A percentile compares a stretch with the other conserved stretches of the same genome.
phyloP scores from a whole-genome alignment of 179 eudicot species.

The Amaranthus tricolor region DNA sequence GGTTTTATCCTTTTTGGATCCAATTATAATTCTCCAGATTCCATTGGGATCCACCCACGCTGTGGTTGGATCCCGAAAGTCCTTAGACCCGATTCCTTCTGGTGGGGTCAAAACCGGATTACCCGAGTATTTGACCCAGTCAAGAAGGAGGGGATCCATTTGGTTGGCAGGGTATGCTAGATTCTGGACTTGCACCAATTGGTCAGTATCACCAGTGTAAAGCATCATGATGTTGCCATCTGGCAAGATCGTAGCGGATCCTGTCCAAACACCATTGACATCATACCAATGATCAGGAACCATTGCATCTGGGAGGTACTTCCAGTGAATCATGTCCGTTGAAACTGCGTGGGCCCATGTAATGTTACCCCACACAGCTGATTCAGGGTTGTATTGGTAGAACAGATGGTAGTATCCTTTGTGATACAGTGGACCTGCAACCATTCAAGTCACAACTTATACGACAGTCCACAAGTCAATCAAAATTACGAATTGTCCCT shows the following conservation, averaged over 20 bases:
- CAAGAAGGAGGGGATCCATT: conserved; percentile 80
- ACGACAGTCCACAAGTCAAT: no score
- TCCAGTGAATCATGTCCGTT: conserved; percentile 77
- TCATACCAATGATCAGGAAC: conserved; percentile 76
- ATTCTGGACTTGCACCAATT: conserved; percentile 76
- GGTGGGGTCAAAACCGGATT: conserved; percentile 92
- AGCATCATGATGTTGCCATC: conserved; percentile 69
- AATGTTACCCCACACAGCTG: conserved; percentile 89
- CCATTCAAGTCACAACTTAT: conserved; percentile 1
- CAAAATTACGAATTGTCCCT: no score
- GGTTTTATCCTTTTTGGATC: conserved; percentile 58
- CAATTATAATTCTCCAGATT: conserved; percentile 66
- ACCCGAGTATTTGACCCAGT: conserved; percentile 71
- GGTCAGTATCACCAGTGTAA: conserved; percentile 67
- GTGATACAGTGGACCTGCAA: conserved; percentile 72
- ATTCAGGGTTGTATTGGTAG: conserved; percentile 90
- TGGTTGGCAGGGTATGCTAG: conserved; percentile 79
- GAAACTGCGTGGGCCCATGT: conserved; percentile 95
- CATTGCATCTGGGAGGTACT: conserved; percentile 69
- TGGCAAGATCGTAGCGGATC: conserved; percentile 78
- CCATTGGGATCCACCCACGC: conserved; percentile 68
- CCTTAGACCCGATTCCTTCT: conserved; percentile 48
- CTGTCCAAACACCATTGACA: conserved; percentile 84
- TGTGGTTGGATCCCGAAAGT: conserved; percentile 81
- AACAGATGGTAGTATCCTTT: conserved; percentile 87